Evolutionary conservation across 805 yeast species (phyloP).

Genomic region (Lipomyces mesembrius): DNA sequence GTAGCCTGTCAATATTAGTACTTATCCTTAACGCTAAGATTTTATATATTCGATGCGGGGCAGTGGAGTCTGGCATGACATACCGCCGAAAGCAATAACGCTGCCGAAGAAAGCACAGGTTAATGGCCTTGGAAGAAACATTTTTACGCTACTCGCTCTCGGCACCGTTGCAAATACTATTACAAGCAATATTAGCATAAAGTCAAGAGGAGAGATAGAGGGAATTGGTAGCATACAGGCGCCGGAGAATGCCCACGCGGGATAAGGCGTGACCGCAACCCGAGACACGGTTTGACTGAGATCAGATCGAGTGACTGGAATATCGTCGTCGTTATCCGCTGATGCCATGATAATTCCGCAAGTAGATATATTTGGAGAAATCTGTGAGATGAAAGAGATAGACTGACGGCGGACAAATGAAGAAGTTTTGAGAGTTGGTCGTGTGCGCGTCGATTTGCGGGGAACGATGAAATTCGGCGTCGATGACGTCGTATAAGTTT

Average conservation of each 20-base stretch:
- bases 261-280: constrained; percentile 36
- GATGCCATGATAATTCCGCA: not conserved
- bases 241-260: constrained; percentile 35
- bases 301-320: constrained; percentile 17
- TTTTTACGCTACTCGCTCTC: constrained; percentile 15
- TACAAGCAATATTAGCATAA: not conserved
- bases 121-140: constrained; percentile 33
- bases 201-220: not conserved
- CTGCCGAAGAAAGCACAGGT: constrained; percentile 38
- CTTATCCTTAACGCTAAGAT: not conserved
- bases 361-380: not conserved
- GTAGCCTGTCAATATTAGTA: constrained; percentile 39
- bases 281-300: constrained; percentile 26
- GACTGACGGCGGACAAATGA: not conserved
- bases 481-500: not conserved
- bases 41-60: too few species aligned
- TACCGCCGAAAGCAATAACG: constrained; percentile 37
- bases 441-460: not conserved
- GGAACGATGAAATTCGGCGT: not conserved
- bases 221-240: constrained; percentile 17
- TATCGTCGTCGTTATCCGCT: constrained; percentile 8
- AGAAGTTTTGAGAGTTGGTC: not conserved
- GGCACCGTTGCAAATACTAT: constrained; percentile 36
- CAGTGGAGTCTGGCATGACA: not conserved
- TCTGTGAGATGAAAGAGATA: not conserved